Evolutionary conservation across 2,329 filamentous ascomycete species (phyloP), one percentile per base, ranked within the genome.

Genomic region (Elsinoe necatrix): DNA sequence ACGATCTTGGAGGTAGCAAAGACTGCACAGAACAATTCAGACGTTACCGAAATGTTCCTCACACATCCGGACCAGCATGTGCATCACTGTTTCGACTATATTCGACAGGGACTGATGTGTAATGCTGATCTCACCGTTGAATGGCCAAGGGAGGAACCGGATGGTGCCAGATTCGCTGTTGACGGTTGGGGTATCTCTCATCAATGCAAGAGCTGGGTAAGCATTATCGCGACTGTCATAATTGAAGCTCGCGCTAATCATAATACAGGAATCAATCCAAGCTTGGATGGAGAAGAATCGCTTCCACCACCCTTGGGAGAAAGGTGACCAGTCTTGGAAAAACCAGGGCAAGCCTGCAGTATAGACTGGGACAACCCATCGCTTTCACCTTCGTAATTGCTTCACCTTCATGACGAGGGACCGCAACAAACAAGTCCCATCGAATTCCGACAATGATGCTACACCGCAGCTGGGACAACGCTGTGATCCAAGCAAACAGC

Each of bases 121-220:
- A 60, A 58, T 5, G 63, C 62, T 9, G 65, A 67, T 39, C 57
- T 66, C 61, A 63, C 63, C 3, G 42, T 67, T 6, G 64, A 67
- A 56, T 68, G 67, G 66, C 68, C 67, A 27, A 57, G 64, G 34
- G 63, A 57, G 20, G 66, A 68, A 50, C 42, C 41, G 7, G 65
- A 67, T 59, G 48, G 52, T 25, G 61, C 61, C 21, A 63, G 65
- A 37, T 64, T 67, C 60, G 63, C 66, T n/a, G 65, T 69, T 7
- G 66, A 69, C 63, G 67, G 67, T 7, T 69, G 66, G 67, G 65
- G 63, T 0, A 57, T 68, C 16, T 51, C 60, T 51, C 67, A 69
- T 60, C 57, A 64, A 57, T 69, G 67, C 57, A 63, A 60, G 54
- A 61, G 58, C 48, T 68, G 62, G 66, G 66, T 66, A 43, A 61